These are phyloP conservation scores for Debaryomyces robertsiae DNA, from an alignment of 1,139 yeast genomes.

Conservation along the genomic window DNA sequence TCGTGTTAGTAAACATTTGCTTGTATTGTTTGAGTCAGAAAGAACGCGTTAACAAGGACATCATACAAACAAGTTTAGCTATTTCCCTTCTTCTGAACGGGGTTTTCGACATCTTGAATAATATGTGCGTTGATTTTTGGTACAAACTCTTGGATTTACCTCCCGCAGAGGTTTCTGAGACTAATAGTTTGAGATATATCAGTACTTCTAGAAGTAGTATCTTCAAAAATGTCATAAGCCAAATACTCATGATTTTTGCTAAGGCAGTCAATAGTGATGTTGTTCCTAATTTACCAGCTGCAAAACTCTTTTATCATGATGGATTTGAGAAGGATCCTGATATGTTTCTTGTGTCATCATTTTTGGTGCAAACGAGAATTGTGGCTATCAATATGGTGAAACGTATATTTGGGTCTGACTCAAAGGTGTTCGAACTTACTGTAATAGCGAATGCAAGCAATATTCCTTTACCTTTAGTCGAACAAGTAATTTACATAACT, in stretches of 20 bases:
- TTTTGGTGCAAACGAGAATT: constrained; percentile 44
- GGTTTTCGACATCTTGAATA: constrained; percentile 36
- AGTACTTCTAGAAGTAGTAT: constrained; percentile 40
- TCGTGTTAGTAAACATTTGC: constrained; percentile 33
- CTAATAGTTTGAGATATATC: constrained; percentile 40
- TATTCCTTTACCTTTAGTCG: constrained; percentile 33
- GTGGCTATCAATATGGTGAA: constrained; percentile 40
- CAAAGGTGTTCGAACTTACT: constrained; percentile 11
- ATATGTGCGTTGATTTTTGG: constrained; percentile 28
- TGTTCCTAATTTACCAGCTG: constrained; percentile 26
- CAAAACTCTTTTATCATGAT: constrained; percentile 28
- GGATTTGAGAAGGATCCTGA: constrained; percentile 27
- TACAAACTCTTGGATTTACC: constrained; percentile 20
- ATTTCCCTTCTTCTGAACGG: constrained; percentile 50
- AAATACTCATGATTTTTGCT: constrained; percentile 43
- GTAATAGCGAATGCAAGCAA: constrained; percentile 19
- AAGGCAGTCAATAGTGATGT: constrained; percentile 35
- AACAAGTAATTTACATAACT: constrained; percentile 39
- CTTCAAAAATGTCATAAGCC: constrained; percentile 42
- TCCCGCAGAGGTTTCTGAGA: constrained; percentile 24
- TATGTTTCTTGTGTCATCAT: constrained; percentile 26
- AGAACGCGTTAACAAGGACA: constrained; percentile 33
- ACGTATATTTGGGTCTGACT: constrained; percentile 28
- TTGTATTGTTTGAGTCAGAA: constrained; percentile 29
- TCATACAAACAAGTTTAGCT: constrained; percentile 46